These are phyloP conservation scores for Daldinia sp. DNA, from an alignment of 2,329 filamentous ascomycete species.

Conservation along the genomic window DNA sequence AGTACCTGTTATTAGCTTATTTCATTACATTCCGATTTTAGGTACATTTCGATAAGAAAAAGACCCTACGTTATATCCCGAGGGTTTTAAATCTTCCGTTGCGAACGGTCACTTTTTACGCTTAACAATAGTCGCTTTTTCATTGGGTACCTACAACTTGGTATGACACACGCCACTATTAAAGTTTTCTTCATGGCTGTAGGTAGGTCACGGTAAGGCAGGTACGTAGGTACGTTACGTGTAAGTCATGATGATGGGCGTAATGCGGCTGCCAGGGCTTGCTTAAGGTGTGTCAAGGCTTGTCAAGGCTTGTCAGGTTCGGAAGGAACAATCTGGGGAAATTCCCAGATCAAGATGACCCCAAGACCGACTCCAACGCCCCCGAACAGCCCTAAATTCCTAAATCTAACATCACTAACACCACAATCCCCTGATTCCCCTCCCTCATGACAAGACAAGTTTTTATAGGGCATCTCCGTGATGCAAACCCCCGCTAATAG, in stretches of 20 bases:
- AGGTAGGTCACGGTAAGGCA: not conserved
- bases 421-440: slow-evolving; percentile 41
- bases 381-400: slow-evolving; percentile 15
- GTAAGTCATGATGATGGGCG: slow-evolving; percentile 16
- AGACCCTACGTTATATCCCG: not conserved
- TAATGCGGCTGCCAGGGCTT: slow-evolving; percentile 31
- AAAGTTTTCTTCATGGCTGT: not conserved
- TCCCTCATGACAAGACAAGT: slow-evolving; percentile 28
- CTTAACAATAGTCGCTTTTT: slow-evolving; percentile 27
- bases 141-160: slow-evolving; percentile 29
- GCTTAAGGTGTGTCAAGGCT: not conserved
- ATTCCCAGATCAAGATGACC: slow-evolving; percentile 23
- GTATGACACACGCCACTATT: slow-evolving; percentile 19
- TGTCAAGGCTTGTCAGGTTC: slow-evolving; percentile 1
- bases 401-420: slow-evolving; percentile 20
- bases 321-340: slow-evolving; percentile 35
- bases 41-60: not conserved
- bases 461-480: slow-evolving; percentile 15
- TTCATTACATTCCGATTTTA: not conserved
- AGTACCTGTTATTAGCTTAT: not conserved
- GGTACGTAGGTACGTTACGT: slow-evolving; percentile 11
- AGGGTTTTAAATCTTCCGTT: not conserved
- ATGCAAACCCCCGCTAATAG: not conserved
- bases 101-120: not conserved
- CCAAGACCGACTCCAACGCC: not conserved